Base-by-base conservation (phyloP, 1,139 yeast genomes). In the Torulaspora pretoriensis region DNA sequence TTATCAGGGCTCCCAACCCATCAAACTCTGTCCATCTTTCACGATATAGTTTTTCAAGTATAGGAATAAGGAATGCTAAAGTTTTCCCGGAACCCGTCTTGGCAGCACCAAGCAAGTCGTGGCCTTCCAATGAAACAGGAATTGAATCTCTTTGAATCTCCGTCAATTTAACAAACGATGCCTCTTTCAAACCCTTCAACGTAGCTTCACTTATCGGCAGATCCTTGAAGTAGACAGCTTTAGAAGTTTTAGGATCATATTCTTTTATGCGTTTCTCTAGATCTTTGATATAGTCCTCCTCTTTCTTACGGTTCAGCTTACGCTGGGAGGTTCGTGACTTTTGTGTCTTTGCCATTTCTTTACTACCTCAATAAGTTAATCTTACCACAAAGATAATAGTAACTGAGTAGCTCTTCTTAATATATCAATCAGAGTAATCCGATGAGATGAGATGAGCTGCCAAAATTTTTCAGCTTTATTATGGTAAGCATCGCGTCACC, bases 11-110 rank as follows among this genome's bases (percentile, higher is more conserved):
- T 5, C 97, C 97, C 41, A 94, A 71, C 0, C 98, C 98, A 63
- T 92, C 99, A 56, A 69, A 75, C 50, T 85, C 95, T 31, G 92
- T 83, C 83, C 96, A 89, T 50, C 77, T 77, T 51, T 81, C 81
- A 54, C 85, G 76, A 52, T 80, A 76, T 48, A 90, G 71, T 40
- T 75, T 72, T 61, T 89, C 96, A 16, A 89, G 67, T 4, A 86
- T 77, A 2, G 99, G 99, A 35, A 92, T 75, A 55, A 92, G 71
- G 59, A 92, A 92, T 3, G 97, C 95, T 48, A 92, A 68, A 0
- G 99, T 92, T 64, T 92, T 92, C 39, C 99, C 99, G 1, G 96
- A 88, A 2, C 99, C 98, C 0, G 99, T 92, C 58, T 82, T 81
- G 14, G 98, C 98, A 17, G 97, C 95, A 23, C 90, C 97, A 55